These are phyloP conservation scores for Phytophthora multivora DNA, from an alignment of 352 stramenopile species.

Conservation along the genomic window DNA sequence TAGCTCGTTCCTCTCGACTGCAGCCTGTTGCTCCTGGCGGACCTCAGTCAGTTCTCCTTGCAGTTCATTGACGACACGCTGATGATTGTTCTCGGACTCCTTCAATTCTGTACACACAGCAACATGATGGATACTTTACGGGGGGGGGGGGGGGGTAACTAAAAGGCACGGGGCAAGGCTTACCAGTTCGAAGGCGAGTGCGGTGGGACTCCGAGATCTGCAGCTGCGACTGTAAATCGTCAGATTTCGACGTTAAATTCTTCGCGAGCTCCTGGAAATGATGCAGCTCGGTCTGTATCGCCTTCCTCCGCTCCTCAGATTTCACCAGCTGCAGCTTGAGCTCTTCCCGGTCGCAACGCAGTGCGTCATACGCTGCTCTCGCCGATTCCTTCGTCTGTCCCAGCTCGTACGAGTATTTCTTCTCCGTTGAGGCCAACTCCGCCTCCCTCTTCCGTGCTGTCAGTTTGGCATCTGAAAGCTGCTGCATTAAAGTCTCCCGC, in stretches of 20 bases:
- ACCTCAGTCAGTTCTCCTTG: conserved; percentile 35
- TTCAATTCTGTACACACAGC: conserved; percentile 42
- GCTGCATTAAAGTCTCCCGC: conserved; percentile 53
- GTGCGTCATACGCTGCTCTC: conserved; percentile 63
- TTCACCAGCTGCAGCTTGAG: conserved; percentile 63
- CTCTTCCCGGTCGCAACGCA: conserved; percentile 63
- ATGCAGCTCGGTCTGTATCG: conserved; percentile 48
- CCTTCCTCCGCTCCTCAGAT: conserved; percentile 48
- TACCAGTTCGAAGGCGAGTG: conserved; percentile 42
- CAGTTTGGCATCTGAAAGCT: conserved; percentile 68
- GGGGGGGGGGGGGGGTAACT: not conserved
- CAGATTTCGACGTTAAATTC: conserved; percentile 57
- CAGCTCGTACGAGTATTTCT: conserved; percentile 75
- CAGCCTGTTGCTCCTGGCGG: conserved; percentile 32
- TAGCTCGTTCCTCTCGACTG: conserved; percentile 39
- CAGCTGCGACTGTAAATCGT: conserved; percentile 57
- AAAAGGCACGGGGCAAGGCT: not conserved
- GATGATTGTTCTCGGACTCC: conserved; percentile 34
- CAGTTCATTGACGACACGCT: conserved; percentile 39
- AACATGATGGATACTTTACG: not conserved
- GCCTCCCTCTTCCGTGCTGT: conserved; percentile 58
- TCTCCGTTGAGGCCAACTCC: conserved; percentile 53
- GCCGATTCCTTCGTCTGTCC: conserved; percentile 70
- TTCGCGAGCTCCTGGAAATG: conserved; percentile 56
- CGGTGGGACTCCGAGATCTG: conserved; percentile 51